These are phyloP conservation scores for Pyrus communis DNA, from an alignment of 306 rosid species.

Conservation along the genomic window DNA sequence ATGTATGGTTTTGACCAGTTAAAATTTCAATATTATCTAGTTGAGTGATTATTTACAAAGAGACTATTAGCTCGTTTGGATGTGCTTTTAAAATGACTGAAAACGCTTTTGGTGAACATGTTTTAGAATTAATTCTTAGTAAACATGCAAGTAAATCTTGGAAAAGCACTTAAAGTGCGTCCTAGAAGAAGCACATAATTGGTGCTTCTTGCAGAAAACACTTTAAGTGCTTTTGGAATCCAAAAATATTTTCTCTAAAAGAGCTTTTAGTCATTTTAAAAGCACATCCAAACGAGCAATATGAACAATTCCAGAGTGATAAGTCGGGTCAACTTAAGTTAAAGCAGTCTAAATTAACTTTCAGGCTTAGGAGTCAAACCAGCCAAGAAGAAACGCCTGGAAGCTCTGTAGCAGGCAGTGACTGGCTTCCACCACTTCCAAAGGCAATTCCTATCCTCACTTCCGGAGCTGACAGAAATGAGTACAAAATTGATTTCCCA, in stretches of 20 bases:
- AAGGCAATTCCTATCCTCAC: constrained; percentile 91
- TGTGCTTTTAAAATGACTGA: too few species aligned
- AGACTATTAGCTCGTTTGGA: neutral
- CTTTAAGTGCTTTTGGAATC: too few species aligned
- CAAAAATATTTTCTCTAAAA: too few species aligned
- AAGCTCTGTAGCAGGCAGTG: constrained; percentile 90
- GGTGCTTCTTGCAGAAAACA: too few species aligned
- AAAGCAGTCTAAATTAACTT: neutral
- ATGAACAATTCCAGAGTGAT: neutral
- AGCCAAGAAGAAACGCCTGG: constrained; percentile 95
- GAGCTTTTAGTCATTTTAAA: too few species aligned
- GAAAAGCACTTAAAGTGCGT: too few species aligned
- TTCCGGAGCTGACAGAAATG: constrained; percentile 78
- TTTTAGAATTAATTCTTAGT: too few species aligned
- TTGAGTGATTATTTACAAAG: neutral
- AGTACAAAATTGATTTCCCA: constrained; percentile 75
- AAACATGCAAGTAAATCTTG: too few species aligned
- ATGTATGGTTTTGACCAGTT: neutral
- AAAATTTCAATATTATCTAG: neutral
- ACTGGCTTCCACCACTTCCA: constrained; percentile 96
- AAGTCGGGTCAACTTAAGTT: neutral
- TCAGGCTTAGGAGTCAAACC: constrained; percentile 39
- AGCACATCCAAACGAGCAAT: too few species aligned
- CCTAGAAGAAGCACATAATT: too few species aligned
- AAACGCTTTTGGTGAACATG: too few species aligned